Conservation (phyloP, 441 rosid species). For the Euphorbia schlechtendalii region DNA sequence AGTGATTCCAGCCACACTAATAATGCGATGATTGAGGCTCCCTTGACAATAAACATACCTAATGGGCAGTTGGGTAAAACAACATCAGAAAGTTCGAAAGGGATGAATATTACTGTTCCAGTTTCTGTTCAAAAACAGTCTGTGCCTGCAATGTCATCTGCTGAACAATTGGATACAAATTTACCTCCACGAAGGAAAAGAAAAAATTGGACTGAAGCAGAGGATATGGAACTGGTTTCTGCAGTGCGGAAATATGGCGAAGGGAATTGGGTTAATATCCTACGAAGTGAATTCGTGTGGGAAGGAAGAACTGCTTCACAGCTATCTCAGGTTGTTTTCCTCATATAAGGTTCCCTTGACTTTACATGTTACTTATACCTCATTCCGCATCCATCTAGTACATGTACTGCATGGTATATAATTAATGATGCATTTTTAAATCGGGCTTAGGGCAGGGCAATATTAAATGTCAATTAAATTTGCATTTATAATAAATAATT, state of each 20-base stretch:
- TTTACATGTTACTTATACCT: constrained; percentile 6
- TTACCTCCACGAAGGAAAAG: constrained; percentile 58
- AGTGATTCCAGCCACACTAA: constrained; percentile 49
- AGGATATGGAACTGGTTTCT: constrained; percentile 55
- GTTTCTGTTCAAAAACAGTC: constrained; percentile 73
- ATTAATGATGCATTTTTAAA: no score
- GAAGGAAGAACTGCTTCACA: constrained; percentile 74
- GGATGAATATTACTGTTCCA: constrained; percentile 73
- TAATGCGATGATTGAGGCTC: constrained; percentile 65
- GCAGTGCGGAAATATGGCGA: constrained; percentile 77
- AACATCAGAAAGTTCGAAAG: constrained; percentile 46
- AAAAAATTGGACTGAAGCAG: constrained; percentile 59
- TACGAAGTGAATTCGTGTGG: constrained; percentile 52
- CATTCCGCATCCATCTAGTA: not conserved
- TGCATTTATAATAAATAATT: no score
- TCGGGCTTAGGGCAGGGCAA: no score
- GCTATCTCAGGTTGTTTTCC: constrained; percentile 67
- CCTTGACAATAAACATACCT: constrained; percentile 83
- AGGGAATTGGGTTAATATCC: constrained; percentile 73
- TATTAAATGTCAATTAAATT: no score
- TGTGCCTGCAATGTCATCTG: constrained; percentile 27
- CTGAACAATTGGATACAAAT: constrained; percentile 32
- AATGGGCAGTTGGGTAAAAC: constrained; percentile 40
- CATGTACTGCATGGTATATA: no score
- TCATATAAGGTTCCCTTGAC: not conserved